A percentile compares a stretch with the other conserved stretches of the same genome.
These are phyloP conservation scores for Beauveria bassiana DNA, from an alignment of 2,329 filamentous ascomycete species.

Conservation along the genomic window DNA sequence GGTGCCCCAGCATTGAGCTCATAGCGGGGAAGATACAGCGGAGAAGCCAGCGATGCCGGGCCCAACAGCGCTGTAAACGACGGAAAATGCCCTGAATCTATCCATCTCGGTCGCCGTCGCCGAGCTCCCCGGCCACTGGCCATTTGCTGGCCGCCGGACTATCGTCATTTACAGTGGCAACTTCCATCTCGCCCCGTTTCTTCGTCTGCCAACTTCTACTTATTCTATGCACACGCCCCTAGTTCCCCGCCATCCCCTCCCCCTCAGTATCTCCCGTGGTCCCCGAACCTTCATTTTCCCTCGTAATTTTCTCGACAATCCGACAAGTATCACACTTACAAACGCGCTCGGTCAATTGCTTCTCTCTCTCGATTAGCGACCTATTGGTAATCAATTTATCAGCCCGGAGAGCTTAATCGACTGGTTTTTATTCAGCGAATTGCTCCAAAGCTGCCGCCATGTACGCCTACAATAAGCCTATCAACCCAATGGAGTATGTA, in stretches of 20 bases:
- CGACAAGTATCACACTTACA: background rate
- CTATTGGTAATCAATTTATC: no score
- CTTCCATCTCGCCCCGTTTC: background rate
- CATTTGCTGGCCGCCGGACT: background rate
- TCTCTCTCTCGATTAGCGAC: background rate
- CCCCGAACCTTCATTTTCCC: background rate
- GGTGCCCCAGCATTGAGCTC: background rate
- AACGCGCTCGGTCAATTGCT: background rate
- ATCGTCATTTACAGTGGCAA: background rate
- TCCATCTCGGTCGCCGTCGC: background rate
- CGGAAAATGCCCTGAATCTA: background rate
- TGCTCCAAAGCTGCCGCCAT: conserved; percentile 15
- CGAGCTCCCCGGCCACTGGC: background rate
- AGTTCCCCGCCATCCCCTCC: conserved; percentile 3
- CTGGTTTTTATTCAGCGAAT: no score
- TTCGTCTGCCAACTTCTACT: background rate
- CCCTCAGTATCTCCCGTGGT: background rate
- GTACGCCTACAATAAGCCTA: conserved; percentile 30
- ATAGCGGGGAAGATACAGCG: conserved; percentile 5
- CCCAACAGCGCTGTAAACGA: background rate
- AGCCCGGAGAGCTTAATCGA: no score
- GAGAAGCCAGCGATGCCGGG: background rate
- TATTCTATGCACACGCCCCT: background rate
- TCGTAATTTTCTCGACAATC: background rate
- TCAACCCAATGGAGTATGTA: conserved; percentile 31